phyloP scores from a whole-genome alignment of 225 moss, liverwort and hornwort species.

The Physcomitrium patens region DNA sequence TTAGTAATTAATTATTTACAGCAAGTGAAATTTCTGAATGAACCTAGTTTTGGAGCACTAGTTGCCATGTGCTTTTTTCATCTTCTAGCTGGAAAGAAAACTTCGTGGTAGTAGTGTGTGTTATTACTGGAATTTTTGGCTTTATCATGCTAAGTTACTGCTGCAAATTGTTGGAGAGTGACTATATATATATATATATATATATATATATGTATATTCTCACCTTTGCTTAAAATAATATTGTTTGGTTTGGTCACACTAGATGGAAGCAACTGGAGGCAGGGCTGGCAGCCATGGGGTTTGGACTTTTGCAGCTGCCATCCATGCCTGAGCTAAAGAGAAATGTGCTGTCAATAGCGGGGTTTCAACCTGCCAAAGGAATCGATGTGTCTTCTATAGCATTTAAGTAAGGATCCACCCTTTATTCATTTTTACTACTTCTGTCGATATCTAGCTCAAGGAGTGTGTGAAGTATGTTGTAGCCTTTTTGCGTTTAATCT shows the following conservation, averaged over 20 bases:
- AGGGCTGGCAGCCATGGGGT: slow-evolving; percentile 92
- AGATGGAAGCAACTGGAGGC: slow-evolving; percentile 97
- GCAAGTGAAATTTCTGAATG: background rate
- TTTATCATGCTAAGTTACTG: background rate
- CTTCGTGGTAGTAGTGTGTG: background rate
- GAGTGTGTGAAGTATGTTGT: background rate
- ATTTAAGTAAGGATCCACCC: slow-evolving; percentile 62
- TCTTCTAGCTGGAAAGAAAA: background rate
- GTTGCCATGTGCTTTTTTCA: slow-evolving; percentile 13
- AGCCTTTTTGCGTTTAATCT: background rate
- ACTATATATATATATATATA: too few relatives aligned
- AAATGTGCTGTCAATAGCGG: slow-evolving; percentile 70
- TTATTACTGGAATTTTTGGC: background rate
- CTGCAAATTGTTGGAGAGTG: background rate
- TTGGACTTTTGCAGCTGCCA: slow-evolving; percentile 91
- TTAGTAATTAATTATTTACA: background rate
- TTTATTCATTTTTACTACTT: background rate
- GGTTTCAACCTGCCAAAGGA: slow-evolving; percentile 73
- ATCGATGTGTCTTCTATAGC: slow-evolving; percentile 65
- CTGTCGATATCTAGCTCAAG: background rate
- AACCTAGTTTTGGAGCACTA: background rate
- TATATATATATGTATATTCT: background rate
- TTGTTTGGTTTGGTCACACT: slow-evolving; percentile 21
- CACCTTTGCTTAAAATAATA: background rate
- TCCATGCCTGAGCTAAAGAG: slow-evolving; percentile 96